phyloP scores from a whole-genome alignment of 176 grass and related monocot species.

The Ensete glaucum region DNA sequence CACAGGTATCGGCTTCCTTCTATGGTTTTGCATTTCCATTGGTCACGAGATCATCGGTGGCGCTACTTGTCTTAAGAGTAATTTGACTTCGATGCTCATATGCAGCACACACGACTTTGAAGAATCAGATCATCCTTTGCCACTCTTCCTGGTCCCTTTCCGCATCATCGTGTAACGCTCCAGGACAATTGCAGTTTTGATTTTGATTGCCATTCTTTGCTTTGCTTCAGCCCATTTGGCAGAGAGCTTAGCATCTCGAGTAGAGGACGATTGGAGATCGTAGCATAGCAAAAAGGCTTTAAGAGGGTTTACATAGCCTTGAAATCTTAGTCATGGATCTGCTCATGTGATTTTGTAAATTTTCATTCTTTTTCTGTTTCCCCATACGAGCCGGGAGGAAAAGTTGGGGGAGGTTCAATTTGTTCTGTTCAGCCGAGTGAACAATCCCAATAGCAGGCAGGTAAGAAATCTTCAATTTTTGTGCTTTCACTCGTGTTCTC shows the following conservation, averaged over 20 bases:
- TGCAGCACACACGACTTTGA: conserved; percentile 2
- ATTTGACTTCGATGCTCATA: no score
- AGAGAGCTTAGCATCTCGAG: neutral
- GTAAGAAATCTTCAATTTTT: no score
- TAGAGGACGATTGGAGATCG: neutral
- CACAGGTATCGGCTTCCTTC: conserved; percentile 10
- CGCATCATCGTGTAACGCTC: conserved; percentile 40
- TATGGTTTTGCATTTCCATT: no score
- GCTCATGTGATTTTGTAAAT: conserved; percentile 99
- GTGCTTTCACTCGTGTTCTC: no score
- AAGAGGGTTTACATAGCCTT: no score
- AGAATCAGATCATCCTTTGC: conserved; percentile 33
- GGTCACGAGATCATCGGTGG: no score
- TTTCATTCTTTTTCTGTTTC: conserved; percentile 31
- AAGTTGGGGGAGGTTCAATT: conserved; percentile 38
- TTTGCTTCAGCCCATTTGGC: neutral
- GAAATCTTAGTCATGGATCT: conserved; percentile 24
- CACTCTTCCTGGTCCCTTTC: conserved; percentile 40
- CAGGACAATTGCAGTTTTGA: conserved; percentile 36
- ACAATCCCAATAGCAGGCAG: conserved; percentile 19
- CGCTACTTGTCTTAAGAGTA: no score
- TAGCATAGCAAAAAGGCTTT: no score
- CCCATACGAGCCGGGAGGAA: conserved; percentile 51
- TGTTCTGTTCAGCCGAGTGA: conserved; percentile 20
- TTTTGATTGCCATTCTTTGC: conserved; percentile 15